Base-by-base conservation (phyloP, 2,329 filamentous ascomycete species). In the Monosporascus sp. region DNA sequence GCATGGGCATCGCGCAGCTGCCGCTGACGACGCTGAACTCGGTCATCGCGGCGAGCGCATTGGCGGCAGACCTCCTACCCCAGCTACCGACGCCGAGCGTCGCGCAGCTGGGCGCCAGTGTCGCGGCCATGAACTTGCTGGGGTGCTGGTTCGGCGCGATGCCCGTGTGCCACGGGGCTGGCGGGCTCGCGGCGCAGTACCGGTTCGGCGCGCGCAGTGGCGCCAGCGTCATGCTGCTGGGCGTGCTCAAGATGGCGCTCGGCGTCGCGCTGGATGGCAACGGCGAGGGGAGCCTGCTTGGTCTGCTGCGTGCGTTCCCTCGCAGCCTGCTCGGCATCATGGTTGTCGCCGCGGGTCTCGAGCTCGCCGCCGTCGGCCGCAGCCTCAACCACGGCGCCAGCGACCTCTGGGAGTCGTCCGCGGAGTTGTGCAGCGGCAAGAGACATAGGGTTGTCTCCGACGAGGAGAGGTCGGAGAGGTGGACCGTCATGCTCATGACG, bases 121-220 rank as follows among this genome's bases (percentile, higher is more conserved):
- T 97, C 4, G 86, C 87, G 0, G 64, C 77, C 2, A 95, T 96
- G 83, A 97, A 97, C 67, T 74, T 97, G 3, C 69, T 88, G 1
- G 88, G 88, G 17, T 92, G 89, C 63, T 96, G 90, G 89, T 95
- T 96, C 63, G 92, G 92, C 48, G 88, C 88, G 5, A 97, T 97
- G 94, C 94, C 93, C 3, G 85, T 94, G 4, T 97, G 94, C 66
- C 94, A 97, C 67, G 93, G 93, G 5, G 91, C 91, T 1, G 93
- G 93, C 2, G 93, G 93, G 0, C 76, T 97, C 0, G 94, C 94
- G 5, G 94, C 88, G 0, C 93, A 97, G 68, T 90, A 91, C 68
- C 85, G 91, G 5, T 97, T 97, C 61, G 93, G 93, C 1, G 92
- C 93, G 5, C 85, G 93, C 48, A 95, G 89, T 55, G 93, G 93